Percentiles rank a stretch among this genome's conserved stretches.
Conservation (phyloP, 2,329 filamentous ascomycete species). For the Fusarium circinatum region DNA sequence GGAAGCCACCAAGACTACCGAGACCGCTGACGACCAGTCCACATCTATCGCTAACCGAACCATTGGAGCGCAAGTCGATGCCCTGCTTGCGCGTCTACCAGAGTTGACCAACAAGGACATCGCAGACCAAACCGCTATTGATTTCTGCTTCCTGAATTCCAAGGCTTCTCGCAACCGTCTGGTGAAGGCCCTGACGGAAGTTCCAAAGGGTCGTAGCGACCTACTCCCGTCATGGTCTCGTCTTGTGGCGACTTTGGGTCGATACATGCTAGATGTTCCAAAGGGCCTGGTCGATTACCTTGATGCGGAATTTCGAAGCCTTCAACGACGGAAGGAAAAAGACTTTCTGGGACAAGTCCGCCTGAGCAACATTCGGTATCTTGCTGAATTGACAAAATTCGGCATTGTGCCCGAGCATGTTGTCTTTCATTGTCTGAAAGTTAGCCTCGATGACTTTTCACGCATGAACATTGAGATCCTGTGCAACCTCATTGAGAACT, state of each 20-base stretch:
- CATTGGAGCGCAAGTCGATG: slow-evolving; percentile 95
- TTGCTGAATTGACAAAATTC: slow-evolving; percentile 97
- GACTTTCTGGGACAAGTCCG: slow-evolving; percentile 96
- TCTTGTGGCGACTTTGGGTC: slow-evolving; percentile 89
- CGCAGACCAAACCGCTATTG: slow-evolving; percentile 91
- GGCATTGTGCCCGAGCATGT: slow-evolving; percentile 98
- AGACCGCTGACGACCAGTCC: slow-evolving; percentile 81
- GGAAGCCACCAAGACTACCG: slow-evolving; percentile 61
- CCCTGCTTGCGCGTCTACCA: slow-evolving; percentile 85
- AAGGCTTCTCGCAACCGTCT: slow-evolving; percentile 96
- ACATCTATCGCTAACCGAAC: slow-evolving; percentile 98
- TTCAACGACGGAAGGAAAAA: slow-evolving; percentile 96
- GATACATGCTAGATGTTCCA: slow-evolving; percentile 93
- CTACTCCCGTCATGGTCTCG: slow-evolving; percentile 92
- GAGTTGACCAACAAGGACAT: slow-evolving; percentile 91
- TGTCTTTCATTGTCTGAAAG: slow-evolving; percentile 98
- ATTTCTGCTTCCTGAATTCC: slow-evolving; percentile 98
- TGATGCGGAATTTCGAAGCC: slow-evolving; percentile 94
- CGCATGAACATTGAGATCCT: slow-evolving; percentile 99
- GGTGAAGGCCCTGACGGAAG: slow-evolving; percentile 91
- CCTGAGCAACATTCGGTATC: slow-evolving; percentile 94
- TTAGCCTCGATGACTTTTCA: slow-evolving; percentile 96
- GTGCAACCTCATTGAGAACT: slow-evolving; percentile 94
- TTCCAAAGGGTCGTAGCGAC: slow-evolving; percentile 93
- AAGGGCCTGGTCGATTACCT: slow-evolving; percentile 92